Evolutionary conservation across 164 flowering plant species (phyloP), one percentile per base, ranked within the genome.

Genomic region (Chimonanthus praecox): DNA sequence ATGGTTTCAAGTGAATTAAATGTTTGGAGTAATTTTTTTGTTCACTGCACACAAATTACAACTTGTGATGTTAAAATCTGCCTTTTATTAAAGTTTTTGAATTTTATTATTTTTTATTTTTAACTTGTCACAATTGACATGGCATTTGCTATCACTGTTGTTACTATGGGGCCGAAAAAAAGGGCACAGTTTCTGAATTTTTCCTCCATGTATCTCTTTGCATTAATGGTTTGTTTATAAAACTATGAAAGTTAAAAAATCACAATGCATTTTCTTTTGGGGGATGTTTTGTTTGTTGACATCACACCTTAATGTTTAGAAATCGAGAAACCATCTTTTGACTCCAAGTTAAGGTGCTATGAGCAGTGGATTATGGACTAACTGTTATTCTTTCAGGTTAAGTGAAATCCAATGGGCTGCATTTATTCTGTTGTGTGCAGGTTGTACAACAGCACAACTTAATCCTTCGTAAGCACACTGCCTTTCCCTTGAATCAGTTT

Each of bases 371-470:
- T 16, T 16, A 47, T n/a, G 18, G 44, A 46, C 49, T 58, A 11
- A 15, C 45, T 67, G 61, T 61, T 66, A 33, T 71, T 70, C 49
- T 80, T 80, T 77, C 96, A 92, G 99, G 87, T 87, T 94, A 76
- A 94, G 90, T 66, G 91, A 91, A 83, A 89, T 90, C 75, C 98
- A 94, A 76, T 94, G 99, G 99, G 97, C 99, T 58, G 99, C 96
- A 78, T 94, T 94, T 77, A 82, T 92, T 84, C 81, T 94, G 68
- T 72, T 94, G 46, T 87, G 96, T 84, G 94, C 92, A 2, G 99
- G 99, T 43, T 91, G 97, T 84, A 93, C 99, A 62, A 95, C 99
- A 7, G 97, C 99, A 74, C 99, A 95, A 79, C 92, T 95, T 67
- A 84, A 90, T 78, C 71, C 99, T 21, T 84, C 82, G 97, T 94